Evolutionary conservation across 2,329 filamentous ascomycete genomes (phyloP).

Genomic region (Neofusicoccum parvum): DNA sequence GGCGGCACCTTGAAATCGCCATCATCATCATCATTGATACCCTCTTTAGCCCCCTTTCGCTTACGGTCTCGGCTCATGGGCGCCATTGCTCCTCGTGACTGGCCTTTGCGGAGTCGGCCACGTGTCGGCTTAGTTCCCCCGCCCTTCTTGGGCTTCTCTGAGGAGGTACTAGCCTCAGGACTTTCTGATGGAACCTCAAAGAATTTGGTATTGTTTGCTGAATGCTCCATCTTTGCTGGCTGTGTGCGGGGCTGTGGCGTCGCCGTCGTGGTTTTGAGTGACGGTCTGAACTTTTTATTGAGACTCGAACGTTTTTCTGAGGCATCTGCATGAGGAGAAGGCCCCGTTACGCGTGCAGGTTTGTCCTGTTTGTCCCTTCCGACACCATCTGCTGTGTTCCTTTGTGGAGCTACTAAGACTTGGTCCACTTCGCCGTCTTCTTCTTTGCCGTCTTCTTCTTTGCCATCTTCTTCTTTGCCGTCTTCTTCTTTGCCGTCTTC

Average conservation of each 20-base stretch:
- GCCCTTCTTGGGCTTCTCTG: conserved; percentile 7
- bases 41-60: neutral
- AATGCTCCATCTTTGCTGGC: too few relatives aligned
- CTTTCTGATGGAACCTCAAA: too few relatives aligned
- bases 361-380: neutral
- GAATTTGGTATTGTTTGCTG: too few relatives aligned
- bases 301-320: too few relatives aligned
- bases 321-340: too few relatives aligned
- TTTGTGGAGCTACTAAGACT: neutral
- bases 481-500: neutral
- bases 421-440: neutral
- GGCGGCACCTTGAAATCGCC: neutral
- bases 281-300: too few relatives aligned
- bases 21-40: neutral
- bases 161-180: too few relatives aligned
- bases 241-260: too few relatives aligned
- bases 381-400: neutral
- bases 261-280: too few relatives aligned
- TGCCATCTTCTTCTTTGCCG: neutral
- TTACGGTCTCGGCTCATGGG: neutral
- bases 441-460: neutral
- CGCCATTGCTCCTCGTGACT: neutral
- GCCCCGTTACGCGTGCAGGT: neutral
- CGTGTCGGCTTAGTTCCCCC: neutral
- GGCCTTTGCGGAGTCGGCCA: neutral